phyloP scores from a whole-genome alignment of 225 moss, liverwort and hornwort genomes.

The Pleurozium schreberi region DNA sequence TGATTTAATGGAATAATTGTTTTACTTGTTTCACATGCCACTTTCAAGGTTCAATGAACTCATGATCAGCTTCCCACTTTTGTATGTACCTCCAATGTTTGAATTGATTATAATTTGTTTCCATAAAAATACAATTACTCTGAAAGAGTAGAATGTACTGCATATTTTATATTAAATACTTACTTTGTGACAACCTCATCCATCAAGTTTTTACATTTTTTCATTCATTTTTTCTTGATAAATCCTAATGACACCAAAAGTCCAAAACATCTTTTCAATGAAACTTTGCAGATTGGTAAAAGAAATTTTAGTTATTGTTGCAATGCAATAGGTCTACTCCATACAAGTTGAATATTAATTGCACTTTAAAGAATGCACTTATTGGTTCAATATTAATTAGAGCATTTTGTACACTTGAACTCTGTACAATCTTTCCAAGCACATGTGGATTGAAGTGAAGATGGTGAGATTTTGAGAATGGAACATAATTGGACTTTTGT shows the following conservation, averaged over 20 bases:
- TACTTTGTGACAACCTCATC: fast-evolving
- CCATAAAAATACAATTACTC: fast-evolving
- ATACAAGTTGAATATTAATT: background rate
- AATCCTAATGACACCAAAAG: background rate
- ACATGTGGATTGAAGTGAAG: background rate
- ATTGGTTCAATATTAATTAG: too few relatives aligned
- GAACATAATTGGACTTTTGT: background rate
- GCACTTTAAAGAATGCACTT: too few relatives aligned
- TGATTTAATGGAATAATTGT: background rate
- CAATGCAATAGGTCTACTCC: fast-evolving
- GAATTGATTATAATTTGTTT: background rate
- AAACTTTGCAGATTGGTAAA: background rate
- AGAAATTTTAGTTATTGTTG: background rate
- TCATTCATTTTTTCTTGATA: background rate
- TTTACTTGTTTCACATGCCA: background rate
- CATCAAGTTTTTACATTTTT: background rate
- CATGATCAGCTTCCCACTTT: background rate
- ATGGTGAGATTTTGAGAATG: background rate
- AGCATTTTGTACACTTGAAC: too few relatives aligned
- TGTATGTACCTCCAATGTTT: fast-evolving
- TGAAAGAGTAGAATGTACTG: fast-evolving
- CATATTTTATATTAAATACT: background rate
- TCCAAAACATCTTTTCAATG: background rate
- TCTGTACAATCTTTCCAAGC: background rate
- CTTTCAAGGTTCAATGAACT: background rate